Percentiles rank a stretch among this genome's conserved stretches.
phyloP scores from a whole-genome alignment of 108 stramenopile genomes.

The Heterococcus sp. region DNA sequence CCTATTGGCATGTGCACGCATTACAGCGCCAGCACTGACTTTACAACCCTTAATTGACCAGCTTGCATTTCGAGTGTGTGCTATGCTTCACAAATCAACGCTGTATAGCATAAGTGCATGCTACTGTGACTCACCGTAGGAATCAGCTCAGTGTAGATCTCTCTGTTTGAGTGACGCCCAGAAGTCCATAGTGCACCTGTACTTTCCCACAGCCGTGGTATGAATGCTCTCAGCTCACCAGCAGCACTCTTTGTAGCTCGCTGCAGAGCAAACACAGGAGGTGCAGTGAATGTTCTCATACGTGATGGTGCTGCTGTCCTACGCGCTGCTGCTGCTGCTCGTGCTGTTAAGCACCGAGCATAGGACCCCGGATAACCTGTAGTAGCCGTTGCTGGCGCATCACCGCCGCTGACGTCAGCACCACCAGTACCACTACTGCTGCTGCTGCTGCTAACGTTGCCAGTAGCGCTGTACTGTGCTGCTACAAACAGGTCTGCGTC shows the following conservation, averaged over 20 bases:
- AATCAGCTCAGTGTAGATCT: not conserved
- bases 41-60: too few species aligned
- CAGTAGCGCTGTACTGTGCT: conserved; percentile 6
- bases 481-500: conserved; percentile 19
- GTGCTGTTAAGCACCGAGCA: not conserved
- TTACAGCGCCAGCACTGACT: too few species aligned
- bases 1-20: too few species aligned
- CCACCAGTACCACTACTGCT: not conserved
- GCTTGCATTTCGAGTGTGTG: too few species aligned
- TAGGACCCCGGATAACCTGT: not conserved
- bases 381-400: too few species aligned
- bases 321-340: not conserved
- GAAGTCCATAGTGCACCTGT: not conserved
- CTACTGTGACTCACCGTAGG: not conserved
- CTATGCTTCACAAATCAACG: too few species aligned
- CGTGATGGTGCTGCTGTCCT: not conserved
- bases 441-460: too few species aligned
- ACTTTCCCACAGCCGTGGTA: not conserved
- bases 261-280: not conserved
- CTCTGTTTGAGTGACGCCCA: not conserved
- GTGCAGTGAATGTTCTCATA: not conserved
- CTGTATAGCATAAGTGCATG: too few species aligned
- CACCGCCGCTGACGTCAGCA: not conserved
- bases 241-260: not conserved
- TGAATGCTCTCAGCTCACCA: not conserved